These are phyloP conservation scores for Lactarius akahatsu DNA, from an alignment of 768 basidiomycete species.

Conservation along the genomic window DNA sequence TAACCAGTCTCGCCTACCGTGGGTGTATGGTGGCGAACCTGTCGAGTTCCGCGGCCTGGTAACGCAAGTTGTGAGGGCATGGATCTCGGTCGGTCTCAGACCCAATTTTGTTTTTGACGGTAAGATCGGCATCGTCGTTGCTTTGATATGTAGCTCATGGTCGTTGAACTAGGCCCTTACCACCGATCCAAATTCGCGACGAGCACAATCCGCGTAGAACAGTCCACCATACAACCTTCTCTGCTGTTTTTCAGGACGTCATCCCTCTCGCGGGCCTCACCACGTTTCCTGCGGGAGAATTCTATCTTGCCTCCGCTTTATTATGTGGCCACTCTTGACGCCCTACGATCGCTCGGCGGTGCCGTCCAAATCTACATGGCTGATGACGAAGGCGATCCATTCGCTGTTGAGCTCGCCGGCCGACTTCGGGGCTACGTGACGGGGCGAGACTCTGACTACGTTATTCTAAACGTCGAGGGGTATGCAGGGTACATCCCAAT, in stretches of 20 bases:
- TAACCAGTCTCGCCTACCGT: constrained; percentile 59
- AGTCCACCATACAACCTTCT: constrained; percentile 58
- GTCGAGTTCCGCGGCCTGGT: constrained; percentile 51
- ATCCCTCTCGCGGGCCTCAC: constrained; percentile 54
- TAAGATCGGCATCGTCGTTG: constrained; percentile 36
- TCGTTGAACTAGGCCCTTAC: constrained; percentile 52
- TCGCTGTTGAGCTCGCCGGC: constrained; percentile 80
- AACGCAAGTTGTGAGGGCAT: constrained; percentile 54
- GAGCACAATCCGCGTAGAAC: constrained; percentile 54
- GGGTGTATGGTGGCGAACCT: constrained; percentile 89
- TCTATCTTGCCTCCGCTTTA: constrained; percentile 70
- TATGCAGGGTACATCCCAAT: constrained; percentile 78
- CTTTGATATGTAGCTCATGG: neutral
- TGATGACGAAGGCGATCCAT: constrained; percentile 81
- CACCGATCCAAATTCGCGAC: constrained; percentile 76
- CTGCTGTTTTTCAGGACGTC: constrained; percentile 84
- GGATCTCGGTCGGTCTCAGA: constrained; percentile 64
- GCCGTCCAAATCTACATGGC: constrained; percentile 64
- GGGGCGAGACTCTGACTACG: constrained; percentile 81
- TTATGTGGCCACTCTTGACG: constrained; percentile 56
- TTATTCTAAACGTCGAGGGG: constrained; percentile 70
- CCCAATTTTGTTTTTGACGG: constrained; percentile 84
- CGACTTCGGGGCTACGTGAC: constrained; percentile 70
- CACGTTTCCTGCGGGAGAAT: constrained; percentile 70
- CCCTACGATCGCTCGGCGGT: constrained; percentile 41